Percentiles rank a stretch among this genome's conserved stretches.
Conservation (phyloP, 2,329 filamentous ascomycete genomes). For the Pestalotiopsis sp. region DNA sequence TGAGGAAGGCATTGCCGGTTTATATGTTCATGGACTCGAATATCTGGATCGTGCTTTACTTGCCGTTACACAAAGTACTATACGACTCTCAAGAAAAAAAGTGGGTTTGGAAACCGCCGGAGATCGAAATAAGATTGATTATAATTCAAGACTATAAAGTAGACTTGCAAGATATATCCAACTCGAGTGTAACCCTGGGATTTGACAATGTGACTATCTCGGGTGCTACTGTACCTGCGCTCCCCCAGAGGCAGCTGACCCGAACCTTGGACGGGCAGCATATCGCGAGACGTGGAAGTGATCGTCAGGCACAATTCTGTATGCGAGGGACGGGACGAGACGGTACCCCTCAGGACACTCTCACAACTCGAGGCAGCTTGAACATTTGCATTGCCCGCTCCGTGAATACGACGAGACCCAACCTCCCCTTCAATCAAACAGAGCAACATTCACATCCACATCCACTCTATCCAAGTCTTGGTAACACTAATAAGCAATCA, state of each 20-base stretch:
- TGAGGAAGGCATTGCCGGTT: not conserved
- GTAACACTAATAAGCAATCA: not conserved
- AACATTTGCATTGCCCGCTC: too few species aligned
- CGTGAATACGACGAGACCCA: too few species aligned
- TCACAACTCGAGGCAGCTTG: too few species aligned
- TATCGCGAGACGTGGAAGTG: not conserved
- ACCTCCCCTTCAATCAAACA: too few species aligned
- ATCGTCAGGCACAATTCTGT: not conserved
- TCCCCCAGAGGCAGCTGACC: conserved; percentile 1
- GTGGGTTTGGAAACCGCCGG: conserved; percentile 11
- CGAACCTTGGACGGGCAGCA: not conserved
- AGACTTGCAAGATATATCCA: not conserved
- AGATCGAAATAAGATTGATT: not conserved
- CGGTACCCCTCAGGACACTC: too few species aligned
- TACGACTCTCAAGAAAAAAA: not conserved
- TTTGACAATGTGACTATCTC: not conserved
- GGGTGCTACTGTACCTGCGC: not conserved
- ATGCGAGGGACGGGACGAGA: not conserved
- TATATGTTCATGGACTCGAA: not conserved
- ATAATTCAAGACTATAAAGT: conserved; percentile 1
- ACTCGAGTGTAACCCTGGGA: conserved; percentile 1
- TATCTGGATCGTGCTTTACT: too few species aligned
- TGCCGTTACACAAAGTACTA: not conserved
- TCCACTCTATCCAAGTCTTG: not conserved
- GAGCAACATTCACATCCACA: too few species aligned